These are phyloP conservation scores for Plicaturopsis crispa DNA, from an alignment of 768 basidiomycete genomes.

Conservation along the genomic window DNA sequence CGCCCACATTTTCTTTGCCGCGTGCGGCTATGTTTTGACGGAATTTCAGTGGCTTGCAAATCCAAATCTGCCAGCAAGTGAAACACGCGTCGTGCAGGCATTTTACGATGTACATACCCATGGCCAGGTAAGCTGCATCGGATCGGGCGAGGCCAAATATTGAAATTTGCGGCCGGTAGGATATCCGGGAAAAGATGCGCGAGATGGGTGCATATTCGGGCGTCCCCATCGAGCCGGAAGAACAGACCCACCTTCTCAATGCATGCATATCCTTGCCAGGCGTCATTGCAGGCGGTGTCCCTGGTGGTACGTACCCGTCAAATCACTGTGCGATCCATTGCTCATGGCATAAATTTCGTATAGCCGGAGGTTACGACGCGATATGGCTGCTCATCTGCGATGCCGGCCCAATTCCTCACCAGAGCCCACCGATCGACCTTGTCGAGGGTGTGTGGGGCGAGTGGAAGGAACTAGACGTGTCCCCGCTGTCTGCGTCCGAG, in stretches of 20 bases:
- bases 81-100: constrained; percentile 38
- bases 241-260: constrained; percentile 82
- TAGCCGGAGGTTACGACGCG: constrained; percentile 97
- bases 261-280: constrained; percentile 71
- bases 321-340: constrained; percentile 4
- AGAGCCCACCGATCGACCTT: constrained; percentile 40
- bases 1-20: constrained; percentile 6
- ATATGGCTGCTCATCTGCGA: constrained; percentile 88
- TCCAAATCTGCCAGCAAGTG: constrained; percentile 37
- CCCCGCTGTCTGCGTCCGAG: constrained; percentile 65
- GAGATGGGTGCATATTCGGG: constrained; percentile 70
- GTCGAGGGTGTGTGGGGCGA: constrained; percentile 64
- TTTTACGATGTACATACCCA: constrained; percentile 53
- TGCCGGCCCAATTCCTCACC: constrained; percentile 34
- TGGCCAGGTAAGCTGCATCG: constrained; percentile 40
- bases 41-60: constrained; percentile 50
- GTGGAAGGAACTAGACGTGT: constrained; percentile 57
- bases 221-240: constrained; percentile 86
- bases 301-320: constrained; percentile 65
- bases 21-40: constrained; percentile 4
- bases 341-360: background rate
- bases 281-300: constrained; percentile 91
- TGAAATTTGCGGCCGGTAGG: constrained; percentile 28
- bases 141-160: background rate
- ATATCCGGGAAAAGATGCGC: constrained; percentile 73